Percentiles rank a stretch among this genome's conserved stretches.
Evolutionary conservation across 2,329 filamentous ascomycete species (phyloP).

Genomic region (Alternaria hordeiaustralica): DNA sequence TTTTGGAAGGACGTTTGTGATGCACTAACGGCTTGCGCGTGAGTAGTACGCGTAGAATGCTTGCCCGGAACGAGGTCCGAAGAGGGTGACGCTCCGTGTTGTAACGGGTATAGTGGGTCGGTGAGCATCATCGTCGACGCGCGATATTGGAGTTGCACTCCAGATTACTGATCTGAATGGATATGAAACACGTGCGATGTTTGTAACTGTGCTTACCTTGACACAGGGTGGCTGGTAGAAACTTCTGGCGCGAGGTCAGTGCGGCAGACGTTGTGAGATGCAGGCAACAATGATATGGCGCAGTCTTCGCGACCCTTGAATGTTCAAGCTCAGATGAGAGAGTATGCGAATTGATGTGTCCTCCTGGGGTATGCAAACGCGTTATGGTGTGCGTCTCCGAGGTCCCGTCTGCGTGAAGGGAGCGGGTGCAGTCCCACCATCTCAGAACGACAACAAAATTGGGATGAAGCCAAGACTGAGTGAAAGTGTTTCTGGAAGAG

Average conservation of each 20-base stretch:
- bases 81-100: conserved; percentile 13
- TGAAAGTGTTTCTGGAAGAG: not conserved
- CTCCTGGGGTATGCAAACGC: not conserved
- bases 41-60: conserved; percentile 1
- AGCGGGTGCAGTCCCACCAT: not conserved
- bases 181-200: not conserved
- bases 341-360: not conserved
- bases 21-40: conserved; percentile 8
- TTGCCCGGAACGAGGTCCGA: conserved; percentile 3
- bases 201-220: not conserved
- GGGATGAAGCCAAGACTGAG: not conserved
- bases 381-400: not conserved
- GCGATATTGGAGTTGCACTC: not conserved
- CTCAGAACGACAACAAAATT: not conserved
- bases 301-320: not conserved
- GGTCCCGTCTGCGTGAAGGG: not conserved
- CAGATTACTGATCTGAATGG: not conserved
- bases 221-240: not conserved
- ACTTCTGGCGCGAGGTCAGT: not conserved
- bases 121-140: not conserved
- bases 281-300: not conserved
- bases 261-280: not conserved
- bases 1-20: conserved; percentile 10
- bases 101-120: conserved; percentile 8
- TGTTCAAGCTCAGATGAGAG: not conserved